Conservation (phyloP, 2,329 filamentous ascomycete genomes). For the Nemania diffusa region DNA sequence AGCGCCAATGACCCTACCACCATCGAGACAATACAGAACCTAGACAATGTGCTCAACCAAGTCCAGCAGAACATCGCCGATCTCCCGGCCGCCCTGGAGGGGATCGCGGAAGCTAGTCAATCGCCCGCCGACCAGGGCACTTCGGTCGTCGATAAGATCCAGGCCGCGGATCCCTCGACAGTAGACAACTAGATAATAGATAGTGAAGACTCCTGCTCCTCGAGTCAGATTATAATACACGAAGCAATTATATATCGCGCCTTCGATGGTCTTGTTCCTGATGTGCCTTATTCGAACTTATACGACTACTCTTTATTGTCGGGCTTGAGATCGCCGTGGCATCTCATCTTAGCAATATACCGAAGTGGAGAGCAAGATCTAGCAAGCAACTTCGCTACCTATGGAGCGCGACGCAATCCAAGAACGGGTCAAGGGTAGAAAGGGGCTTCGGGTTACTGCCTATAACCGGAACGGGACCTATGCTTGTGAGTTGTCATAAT, state of each 20-base stretch:
- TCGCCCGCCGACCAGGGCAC: constrained; percentile 44
- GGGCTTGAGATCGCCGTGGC: too few relatives aligned
- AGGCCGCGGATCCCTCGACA: constrained; percentile 21
- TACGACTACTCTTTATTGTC: too few relatives aligned
- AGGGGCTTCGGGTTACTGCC: too few relatives aligned
- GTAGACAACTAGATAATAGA: constrained; percentile 19
- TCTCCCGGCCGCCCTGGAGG: constrained; percentile 53
- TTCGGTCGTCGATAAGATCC: constrained; percentile 40
- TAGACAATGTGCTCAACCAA: constrained; percentile 53
- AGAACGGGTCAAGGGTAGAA: too few relatives aligned
- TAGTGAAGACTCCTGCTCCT: background rate
- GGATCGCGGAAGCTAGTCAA: constrained; percentile 51
- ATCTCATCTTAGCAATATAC: too few relatives aligned
- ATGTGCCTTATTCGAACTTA: too few relatives aligned
- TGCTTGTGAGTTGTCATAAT: too few relatives aligned
- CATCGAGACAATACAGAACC: constrained; percentile 54
- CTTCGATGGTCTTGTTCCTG: too few relatives aligned
- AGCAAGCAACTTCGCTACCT: too few relatives aligned
- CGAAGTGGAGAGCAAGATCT: too few relatives aligned
- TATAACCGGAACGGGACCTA: too few relatives aligned
- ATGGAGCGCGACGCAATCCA: too few relatives aligned
- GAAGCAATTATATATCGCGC: background rate
- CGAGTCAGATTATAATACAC: background rate
- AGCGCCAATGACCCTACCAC: constrained; percentile 46
- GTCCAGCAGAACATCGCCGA: constrained; percentile 56